Conservation (phyloP, 495 filamentous ascomycete genomes). For the Neurospora sp. region DNA sequence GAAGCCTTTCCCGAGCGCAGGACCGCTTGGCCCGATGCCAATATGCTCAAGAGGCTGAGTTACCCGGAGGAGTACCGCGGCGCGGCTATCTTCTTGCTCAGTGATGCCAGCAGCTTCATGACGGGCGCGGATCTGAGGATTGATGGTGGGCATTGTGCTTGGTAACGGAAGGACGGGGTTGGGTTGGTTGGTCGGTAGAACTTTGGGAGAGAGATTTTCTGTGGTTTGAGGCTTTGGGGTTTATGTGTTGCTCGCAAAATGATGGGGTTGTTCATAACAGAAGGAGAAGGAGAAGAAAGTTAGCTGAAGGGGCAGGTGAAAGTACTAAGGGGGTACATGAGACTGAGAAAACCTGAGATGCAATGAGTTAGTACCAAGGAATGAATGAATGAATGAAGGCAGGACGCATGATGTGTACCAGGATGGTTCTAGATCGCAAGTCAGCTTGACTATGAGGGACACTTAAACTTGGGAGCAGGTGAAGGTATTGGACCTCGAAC, state of each 20-base stretch:
- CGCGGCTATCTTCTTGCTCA: constrained; percentile 74
- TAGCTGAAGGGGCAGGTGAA: too few species aligned
- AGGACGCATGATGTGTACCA: neutral
- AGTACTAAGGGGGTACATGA: too few species aligned
- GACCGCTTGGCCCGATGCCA: constrained; percentile 72
- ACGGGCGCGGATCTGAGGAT: constrained; percentile 71
- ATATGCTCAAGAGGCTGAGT: constrained; percentile 79
- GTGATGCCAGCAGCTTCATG: constrained; percentile 83
- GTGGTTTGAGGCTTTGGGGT: too few species aligned
- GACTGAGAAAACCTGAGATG: too few species aligned
- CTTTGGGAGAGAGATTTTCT: too few species aligned
- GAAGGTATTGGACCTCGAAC: too few species aligned
- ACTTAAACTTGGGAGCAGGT: too few species aligned
- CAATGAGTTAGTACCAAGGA: neutral
- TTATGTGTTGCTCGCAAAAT: too few species aligned
- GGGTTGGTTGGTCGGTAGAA: too few species aligned
- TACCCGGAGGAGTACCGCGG: constrained; percentile 72
- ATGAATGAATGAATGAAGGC: neutral
- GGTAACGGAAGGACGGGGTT: constrained; percentile 24
- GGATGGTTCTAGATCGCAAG: neutral
- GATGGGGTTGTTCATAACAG: too few species aligned
- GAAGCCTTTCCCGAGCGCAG: constrained; percentile 62
- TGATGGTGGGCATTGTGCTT: constrained; percentile 72
- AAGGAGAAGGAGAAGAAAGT: too few species aligned
- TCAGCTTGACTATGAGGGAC: neutral